Conservation (phyloP, 257 asterid genomes). For the Linderniella brevidens region DNA sequence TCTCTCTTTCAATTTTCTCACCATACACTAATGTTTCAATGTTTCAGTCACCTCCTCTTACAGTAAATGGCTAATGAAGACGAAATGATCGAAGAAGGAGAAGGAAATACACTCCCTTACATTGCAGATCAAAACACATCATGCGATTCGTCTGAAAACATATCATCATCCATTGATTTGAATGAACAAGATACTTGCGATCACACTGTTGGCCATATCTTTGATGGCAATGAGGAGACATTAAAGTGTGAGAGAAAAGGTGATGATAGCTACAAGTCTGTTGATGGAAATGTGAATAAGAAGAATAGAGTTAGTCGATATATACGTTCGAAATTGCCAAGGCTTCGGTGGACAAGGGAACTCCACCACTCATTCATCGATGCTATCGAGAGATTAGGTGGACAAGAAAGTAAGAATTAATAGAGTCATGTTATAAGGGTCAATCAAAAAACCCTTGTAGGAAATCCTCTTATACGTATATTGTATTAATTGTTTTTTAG, state of each 20-base stretch:
- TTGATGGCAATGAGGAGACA: constrained; percentile 11
- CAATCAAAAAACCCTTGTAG: no score
- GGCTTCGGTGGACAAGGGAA: constrained; percentile 92
- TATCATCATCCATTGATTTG: constrained; percentile 36
- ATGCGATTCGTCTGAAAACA: constrained; percentile 24
- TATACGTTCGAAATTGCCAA: constrained; percentile 66
- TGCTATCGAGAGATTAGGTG: constrained; percentile 83
- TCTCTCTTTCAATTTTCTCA: no score
- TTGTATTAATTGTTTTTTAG: no score
- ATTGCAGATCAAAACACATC: constrained; percentile 13
- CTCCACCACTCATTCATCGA: constrained; percentile 76
- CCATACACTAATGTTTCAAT: no score
- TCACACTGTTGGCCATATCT: constrained; percentile 16
- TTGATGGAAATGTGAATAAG: constrained; percentile 20
- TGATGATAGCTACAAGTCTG: constrained; percentile 13
- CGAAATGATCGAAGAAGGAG: constrained; percentile 2
- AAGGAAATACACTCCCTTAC: background rate
- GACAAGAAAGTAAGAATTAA: constrained; percentile 71
- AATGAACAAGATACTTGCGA: constrained; percentile 42
- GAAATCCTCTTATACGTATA: no score
- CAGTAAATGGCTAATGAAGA: constrained; percentile 20
- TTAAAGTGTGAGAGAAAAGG: constrained; percentile 17
- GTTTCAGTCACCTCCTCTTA: no score
- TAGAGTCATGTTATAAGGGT: no score
- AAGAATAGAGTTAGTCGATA: constrained; percentile 33